Conservation (phyloP, 2,329 filamentous ascomycete genomes). For the Zarea fungicola region DNA sequence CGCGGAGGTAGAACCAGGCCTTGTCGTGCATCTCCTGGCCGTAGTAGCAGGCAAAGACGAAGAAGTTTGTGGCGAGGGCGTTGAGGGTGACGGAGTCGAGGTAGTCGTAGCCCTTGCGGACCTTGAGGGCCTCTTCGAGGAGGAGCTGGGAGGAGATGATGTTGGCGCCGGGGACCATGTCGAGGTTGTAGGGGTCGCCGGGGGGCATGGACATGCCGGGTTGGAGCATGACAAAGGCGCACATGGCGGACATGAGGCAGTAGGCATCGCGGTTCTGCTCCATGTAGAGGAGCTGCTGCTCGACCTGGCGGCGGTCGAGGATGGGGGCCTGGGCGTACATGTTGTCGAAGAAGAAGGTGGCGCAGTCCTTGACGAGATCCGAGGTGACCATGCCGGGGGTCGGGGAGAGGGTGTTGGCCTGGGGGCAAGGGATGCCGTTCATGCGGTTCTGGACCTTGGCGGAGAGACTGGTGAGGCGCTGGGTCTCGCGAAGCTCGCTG, state of each 20-base stretch:
- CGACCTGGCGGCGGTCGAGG: constrained; percentile 52
- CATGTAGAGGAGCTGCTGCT: constrained; percentile 54
- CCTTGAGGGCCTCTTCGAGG: constrained; percentile 61
- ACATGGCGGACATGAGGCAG: constrained; percentile 59
- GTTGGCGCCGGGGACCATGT: constrained; percentile 53
- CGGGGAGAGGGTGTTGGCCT: constrained; percentile 45
- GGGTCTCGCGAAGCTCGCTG: constrained; percentile 64
- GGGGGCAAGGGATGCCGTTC: constrained; percentile 47
- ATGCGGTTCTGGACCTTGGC: constrained; percentile 57
- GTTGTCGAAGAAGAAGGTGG: constrained; percentile 64
- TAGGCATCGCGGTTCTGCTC: constrained; percentile 60
- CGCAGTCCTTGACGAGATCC: constrained; percentile 60
- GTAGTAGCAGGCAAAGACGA: constrained; percentile 68
- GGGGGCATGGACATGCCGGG: constrained; percentile 59
- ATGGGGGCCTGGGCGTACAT: constrained; percentile 62
- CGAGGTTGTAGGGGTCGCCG: constrained; percentile 50
- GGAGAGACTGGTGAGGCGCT: constrained; percentile 60
- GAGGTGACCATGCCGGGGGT: constrained; percentile 55
- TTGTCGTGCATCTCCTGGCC: constrained; percentile 68
- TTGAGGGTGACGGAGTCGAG: constrained; percentile 51
- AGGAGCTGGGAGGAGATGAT: constrained; percentile 61
- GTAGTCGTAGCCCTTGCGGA: constrained; percentile 58
- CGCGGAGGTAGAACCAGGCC: constrained; percentile 74
- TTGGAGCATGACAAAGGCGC: constrained; percentile 64
- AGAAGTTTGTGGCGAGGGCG: constrained; percentile 68